Evolutionary conservation across 2,329 filamentous ascomycete genomes (phyloP).

Genomic region (Thelonectria blattea): DNA sequence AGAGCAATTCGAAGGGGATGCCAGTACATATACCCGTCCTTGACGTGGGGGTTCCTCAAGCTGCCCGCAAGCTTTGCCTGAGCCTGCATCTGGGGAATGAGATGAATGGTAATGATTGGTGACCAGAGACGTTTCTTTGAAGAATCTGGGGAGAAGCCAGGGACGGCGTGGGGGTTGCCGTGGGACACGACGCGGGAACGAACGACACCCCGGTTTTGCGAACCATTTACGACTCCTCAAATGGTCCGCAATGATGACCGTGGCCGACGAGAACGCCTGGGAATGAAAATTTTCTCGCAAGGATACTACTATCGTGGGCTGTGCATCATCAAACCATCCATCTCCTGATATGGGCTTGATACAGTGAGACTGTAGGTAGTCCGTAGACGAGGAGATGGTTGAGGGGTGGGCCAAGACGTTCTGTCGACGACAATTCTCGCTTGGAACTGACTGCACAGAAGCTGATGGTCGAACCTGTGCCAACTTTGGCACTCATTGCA

Average conservation of each 20-base stretch:
- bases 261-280: not conserved
- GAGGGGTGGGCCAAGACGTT: not conserved
- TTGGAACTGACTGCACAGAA: not conserved
- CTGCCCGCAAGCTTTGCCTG: slow-evolving; percentile 12
- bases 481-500: not conserved
- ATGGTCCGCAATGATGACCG: slow-evolving; percentile 12
- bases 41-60: not conserved
- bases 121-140: slow-evolving; percentile 4
- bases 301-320: not conserved
- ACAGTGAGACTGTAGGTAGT: no score
- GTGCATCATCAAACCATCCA: not conserved
- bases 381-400: not conserved
- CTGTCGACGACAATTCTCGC: not conserved
- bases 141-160: slow-evolving; percentile 19
- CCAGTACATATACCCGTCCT: not conserved
- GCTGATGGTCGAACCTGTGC: not conserved
- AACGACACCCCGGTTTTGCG: slow-evolving; percentile 1
- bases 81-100: slow-evolving; percentile 6
- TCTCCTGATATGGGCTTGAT: not conserved
- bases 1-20: slow-evolving; percentile 10
- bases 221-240: slow-evolving; percentile 5
- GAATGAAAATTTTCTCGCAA: slow-evolving; percentile 1
- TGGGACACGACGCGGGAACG: slow-evolving; percentile 8
- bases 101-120: slow-evolving; percentile 18
- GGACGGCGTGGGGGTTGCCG: slow-evolving; percentile 13